Evolutionary conservation across 2,329 filamentous ascomycete species (phyloP), one percentile per base, ranked within the genome.

Genomic region (Coniochaeta sp.): DNA sequence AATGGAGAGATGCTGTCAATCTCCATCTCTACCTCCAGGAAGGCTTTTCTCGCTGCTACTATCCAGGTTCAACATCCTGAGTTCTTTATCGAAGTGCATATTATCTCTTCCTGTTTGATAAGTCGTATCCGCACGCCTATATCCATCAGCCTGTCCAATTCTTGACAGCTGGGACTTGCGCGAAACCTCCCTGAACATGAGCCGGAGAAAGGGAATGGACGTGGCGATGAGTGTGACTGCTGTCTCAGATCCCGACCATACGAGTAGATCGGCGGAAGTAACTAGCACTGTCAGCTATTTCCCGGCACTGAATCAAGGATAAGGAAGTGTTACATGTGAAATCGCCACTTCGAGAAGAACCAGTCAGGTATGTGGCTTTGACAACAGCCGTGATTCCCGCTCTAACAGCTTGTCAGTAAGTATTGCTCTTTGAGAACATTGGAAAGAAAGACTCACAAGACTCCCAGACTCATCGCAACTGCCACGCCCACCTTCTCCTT

Each of bases 401-500:
- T 38, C 60, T 61, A 24, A 6, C 11, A 17, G 3, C 22, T 24
- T 47, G 19, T 47, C 22, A 47, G 43, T 47, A 24, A 40, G 9
- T n/a, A 3, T 40, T 40, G 17, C 38, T 5, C 38, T 11, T 12
- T 12, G 9, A 36, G 38, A 12, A 47, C 14, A 17, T 12, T 11
- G 24, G 1, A 17, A 9, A 19, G 19, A 9, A 24, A 8, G 19
- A 47, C 43, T 22, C 62, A 59, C 40, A 59, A 19, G 6, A 52
- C 40, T 31, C 58, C 58, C 24, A 59, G n/a, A 19, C 58, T 50
- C 58, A 59, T 59, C 0, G 58, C 58, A 36, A 34, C 43, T 11
- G 43, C 58, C 26, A 59, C 4, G 16, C 22, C 58, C 26, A 24
- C 9, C 68, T 81, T 83, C 62, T 82, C 80, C 0, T 71, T 71